A percentile compares a stretch with the other conserved stretches of the same genome.
These are phyloP conservation scores for Creolimax fragrantissima DNA, from an alignment of 78 protist species.

Conservation along the genomic window DNA sequence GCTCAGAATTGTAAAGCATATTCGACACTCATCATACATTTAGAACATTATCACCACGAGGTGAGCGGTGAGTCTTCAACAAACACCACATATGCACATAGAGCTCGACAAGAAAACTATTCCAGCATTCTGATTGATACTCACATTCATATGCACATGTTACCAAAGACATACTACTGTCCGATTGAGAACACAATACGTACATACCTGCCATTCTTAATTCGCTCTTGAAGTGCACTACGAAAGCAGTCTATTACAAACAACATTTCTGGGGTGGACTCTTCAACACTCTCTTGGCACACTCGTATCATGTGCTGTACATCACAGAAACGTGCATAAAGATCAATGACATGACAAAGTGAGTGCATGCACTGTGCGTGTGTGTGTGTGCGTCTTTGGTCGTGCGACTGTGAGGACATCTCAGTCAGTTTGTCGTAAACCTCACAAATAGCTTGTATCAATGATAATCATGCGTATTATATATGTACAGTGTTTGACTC, in stretches of 20 bases:
- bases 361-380: too few relatives aligned
- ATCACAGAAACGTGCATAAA: background rate
- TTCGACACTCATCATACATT: too few relatives aligned
- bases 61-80: too few relatives aligned
- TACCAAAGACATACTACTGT: background rate
- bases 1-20: too few relatives aligned
- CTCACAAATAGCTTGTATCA: too few relatives aligned
- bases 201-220: background rate
- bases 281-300: background rate
- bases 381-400: too few relatives aligned
- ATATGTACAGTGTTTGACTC: background rate
- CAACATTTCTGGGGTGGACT: background rate
- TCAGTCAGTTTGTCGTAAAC: too few relatives aligned
- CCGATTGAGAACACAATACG: background rate
- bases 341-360: background rate
- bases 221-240: background rate
- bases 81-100: too few relatives aligned
- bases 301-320: background rate
- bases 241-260: background rate
- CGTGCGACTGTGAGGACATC: too few relatives aligned
- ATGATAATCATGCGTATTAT: too few relatives aligned
- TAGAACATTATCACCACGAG: too few relatives aligned
- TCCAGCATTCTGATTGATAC: background rate
- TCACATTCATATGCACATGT: background rate
- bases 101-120: too few relatives aligned